A percentile compares a stretch with the other conserved stretches of the same genome.
Evolutionary conservation across 176 grass and related monocot species (phyloP).

Genomic region (maize (Zea mays)): Zm-B73-REFERENCE-NAM-5.0 NC_050100.1:219602001-219602500

Average conservation of each 20-base stretch:
- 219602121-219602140: slow-evolving; percentile 34
- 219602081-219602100: slow-evolving; percentile 21
- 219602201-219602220: background rate
- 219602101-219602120: slow-evolving; percentile 27
- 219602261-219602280: slow-evolving; percentile 96
- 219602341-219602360: slow-evolving; percentile 69
- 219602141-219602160: background rate
- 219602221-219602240: slow-evolving; percentile 7
- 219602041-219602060: slow-evolving; percentile 9
- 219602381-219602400: slow-evolving; percentile 89
- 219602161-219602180: slow-evolving; percentile 23
- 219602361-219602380: slow-evolving; percentile 91
- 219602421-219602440: slow-evolving; percentile 70
- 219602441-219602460: slow-evolving; percentile 66
- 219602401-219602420: slow-evolving; percentile 74
- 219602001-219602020: slow-evolving; percentile 12
- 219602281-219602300: slow-evolving; percentile 61
- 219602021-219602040: background rate
- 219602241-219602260: background rate
- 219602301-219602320: slow-evolving; percentile 84
- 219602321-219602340: slow-evolving; percentile 66
- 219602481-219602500: slow-evolving; percentile 8
- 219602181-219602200: background rate
- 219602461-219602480: slow-evolving; percentile 64
- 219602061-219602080: background rate